phyloP scores from a whole-genome alignment of 2,329 filamentous ascomycete genomes.

The Emericellopsis atlantica region DNA sequence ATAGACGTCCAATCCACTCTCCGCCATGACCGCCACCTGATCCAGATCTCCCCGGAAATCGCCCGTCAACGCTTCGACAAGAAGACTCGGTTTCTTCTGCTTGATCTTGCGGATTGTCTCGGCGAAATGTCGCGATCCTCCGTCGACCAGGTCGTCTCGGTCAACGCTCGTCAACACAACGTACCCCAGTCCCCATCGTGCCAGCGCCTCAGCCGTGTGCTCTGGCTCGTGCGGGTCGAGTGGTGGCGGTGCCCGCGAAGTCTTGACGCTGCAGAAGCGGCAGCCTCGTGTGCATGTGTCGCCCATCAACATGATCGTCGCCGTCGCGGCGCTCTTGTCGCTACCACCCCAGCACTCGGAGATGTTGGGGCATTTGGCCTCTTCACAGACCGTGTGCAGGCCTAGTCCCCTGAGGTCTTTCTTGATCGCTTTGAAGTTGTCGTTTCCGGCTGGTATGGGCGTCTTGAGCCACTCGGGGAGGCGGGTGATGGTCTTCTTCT shows the following conservation, averaged over 20 bases:
- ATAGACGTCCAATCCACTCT: slow-evolving; percentile 86
- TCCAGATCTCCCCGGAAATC: slow-evolving; percentile 79
- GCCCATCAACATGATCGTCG: slow-evolving; percentile 99
- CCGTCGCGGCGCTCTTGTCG: slow-evolving; percentile 80
- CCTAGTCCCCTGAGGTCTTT: slow-evolving; percentile 79
- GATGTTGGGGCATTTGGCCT: slow-evolving; percentile 94
- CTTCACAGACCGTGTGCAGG: slow-evolving; percentile 93
- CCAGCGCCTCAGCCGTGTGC: slow-evolving; percentile 86
- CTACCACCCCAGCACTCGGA: slow-evolving; percentile 94
- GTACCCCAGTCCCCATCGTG: slow-evolving; percentile 88
- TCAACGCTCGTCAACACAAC: slow-evolving; percentile 92
- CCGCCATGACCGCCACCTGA: slow-evolving; percentile 74
- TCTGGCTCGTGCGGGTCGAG: slow-evolving; percentile 94
- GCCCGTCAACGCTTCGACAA: slow-evolving; percentile 77
- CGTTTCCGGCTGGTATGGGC: slow-evolving; percentile 68
- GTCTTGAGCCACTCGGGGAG: slow-evolving; percentile 95
- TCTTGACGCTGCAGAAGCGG: slow-evolving; percentile 96
- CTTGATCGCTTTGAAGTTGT: slow-evolving; percentile 91
- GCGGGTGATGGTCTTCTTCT: slow-evolving; percentile 54
- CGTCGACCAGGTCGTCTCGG: slow-evolving; percentile 81
- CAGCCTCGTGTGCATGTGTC: slow-evolving; percentile 96
- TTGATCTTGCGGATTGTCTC: slow-evolving; percentile 94
- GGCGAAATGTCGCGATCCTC: slow-evolving; percentile 79
- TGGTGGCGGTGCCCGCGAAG: slow-evolving; percentile 58
- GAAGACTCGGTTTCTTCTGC: slow-evolving; percentile 60